A percentile compares a stretch with the other conserved stretches of the same genome.
Conservation (phyloP, 2,329 filamentous ascomycete genomes). For the Aspergillus hortae region DNA sequence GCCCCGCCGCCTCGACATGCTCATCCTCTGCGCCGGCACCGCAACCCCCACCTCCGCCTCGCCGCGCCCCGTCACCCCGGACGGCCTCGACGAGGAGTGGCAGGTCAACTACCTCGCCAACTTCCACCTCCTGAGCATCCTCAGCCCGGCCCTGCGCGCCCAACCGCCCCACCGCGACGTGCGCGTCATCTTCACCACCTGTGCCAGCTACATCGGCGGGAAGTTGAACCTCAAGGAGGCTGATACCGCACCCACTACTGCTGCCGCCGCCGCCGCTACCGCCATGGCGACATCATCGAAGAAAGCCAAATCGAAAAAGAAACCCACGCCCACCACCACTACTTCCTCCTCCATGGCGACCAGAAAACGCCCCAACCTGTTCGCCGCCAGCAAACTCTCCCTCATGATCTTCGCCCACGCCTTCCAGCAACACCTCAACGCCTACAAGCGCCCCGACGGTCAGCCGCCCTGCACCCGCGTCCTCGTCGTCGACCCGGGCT, state of each 20-base stretch:
- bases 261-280: background rate
- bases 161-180: conserved; percentile 95
- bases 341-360: background rate
- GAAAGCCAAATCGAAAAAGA: conserved; percentile 17
- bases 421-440: conserved; percentile 86
- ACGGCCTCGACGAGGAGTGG: conserved; percentile 87
- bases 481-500: conserved; percentile 82
- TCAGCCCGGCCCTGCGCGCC: conserved; percentile 83
- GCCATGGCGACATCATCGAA: conserved; percentile 13
- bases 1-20: conserved; percentile 81
- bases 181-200: conserved; percentile 79
- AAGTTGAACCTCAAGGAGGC: conserved; percentile 52
- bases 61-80: conserved; percentile 59
- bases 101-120: conserved; percentile 94
- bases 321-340: background rate
- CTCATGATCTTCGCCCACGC: conserved; percentile 85
- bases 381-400: conserved; percentile 66
- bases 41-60: conserved; percentile 55
- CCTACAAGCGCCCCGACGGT: conserved; percentile 79
- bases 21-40: conserved; percentile 81
- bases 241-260: background rate
- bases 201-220: conserved; percentile 80
- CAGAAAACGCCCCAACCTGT: conserved; percentile 42
- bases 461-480: conserved; percentile 79
- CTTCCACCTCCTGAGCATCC: conserved; percentile 87